Conservation (phyloP, 768 basidiomycete species). For the Lentinula sp. region DNA sequence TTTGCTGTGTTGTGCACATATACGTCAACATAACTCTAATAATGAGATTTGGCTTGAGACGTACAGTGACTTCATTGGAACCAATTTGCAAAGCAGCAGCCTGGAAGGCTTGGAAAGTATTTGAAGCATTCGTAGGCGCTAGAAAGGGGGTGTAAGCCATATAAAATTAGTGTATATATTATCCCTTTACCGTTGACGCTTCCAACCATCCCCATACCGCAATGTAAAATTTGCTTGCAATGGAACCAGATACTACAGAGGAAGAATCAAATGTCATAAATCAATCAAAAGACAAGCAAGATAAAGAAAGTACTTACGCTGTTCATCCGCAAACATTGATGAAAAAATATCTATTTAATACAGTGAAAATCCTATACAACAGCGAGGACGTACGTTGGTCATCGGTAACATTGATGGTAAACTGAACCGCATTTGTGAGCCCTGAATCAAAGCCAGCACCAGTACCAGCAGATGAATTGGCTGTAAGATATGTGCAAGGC, state of each 20-base stretch:
- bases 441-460: conserved; percentile 52
- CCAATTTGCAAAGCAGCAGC: conserved; percentile 35
- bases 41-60: conserved; percentile 6
- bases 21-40: not conserved
- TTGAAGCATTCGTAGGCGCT: conserved; percentile 34
- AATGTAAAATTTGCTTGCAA: conserved; percentile 42
- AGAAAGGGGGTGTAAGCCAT: not conserved
- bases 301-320: not conserved
- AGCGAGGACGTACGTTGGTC: conserved; percentile 33
- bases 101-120: conserved; percentile 35
- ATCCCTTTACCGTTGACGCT: conserved; percentile 11
- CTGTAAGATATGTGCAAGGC: conserved; percentile 46
- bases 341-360: not conserved
- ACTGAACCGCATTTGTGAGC: conserved; percentile 28
- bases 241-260: conserved; percentile 49
- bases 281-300: too few species aligned
- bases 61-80: conserved; percentile 25
- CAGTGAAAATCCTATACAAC: not conserved
- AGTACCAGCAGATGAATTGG: conserved; percentile 22
- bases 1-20: conserved; percentile 20
- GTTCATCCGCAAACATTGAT: not conserved
- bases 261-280: not conserved
- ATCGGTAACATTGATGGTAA: conserved; percentile 43
- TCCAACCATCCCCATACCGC: conserved; percentile 48
- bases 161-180: conserved; percentile 9